These are phyloP conservation scores for Xylaria sp. DNA, from an alignment of 2,329 filamentous ascomycete genomes.

Conservation along the genomic window DNA sequence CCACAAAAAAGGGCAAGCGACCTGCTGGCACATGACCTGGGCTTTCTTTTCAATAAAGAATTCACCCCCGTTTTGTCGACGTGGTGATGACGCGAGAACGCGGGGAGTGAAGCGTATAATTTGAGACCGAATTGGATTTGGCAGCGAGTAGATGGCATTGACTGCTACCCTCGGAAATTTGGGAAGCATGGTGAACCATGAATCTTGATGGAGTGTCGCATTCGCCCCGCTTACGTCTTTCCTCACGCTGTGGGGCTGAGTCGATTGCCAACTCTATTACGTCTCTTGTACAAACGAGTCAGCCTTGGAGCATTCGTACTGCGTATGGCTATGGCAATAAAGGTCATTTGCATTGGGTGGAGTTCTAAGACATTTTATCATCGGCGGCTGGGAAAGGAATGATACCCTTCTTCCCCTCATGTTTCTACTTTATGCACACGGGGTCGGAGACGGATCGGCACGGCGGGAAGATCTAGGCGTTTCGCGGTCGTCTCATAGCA, in stretches of 20 bases:
- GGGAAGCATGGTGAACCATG: neutral
- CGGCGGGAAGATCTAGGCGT: conserved; percentile 25
- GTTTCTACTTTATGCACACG: conserved; percentile 11
- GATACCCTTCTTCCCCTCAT: conserved; percentile 31
- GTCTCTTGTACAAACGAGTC: neutral
- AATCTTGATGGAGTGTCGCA: neutral
- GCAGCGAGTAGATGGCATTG: neutral
- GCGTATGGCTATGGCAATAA: conserved; percentile 26
- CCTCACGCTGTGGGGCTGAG: neutral
- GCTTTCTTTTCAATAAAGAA: neutral
- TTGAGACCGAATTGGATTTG: neutral
- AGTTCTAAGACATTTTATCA: conserved; percentile 27
- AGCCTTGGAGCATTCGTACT: conserved; percentile 21
- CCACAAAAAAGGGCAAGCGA: conserved; percentile 63
- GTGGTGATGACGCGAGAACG: conserved; percentile 43
- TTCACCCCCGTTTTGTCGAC: conserved; percentile 25
- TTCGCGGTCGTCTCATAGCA: conserved; percentile 15
- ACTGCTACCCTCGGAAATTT: neutral
- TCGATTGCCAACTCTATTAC: neutral
- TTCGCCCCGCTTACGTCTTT: neutral
- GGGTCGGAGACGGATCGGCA: conserved; percentile 3
- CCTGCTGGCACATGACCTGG: conserved; percentile 41
- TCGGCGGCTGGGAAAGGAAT: conserved; percentile 25
- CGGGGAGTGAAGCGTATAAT: neutral
- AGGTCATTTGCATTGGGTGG: conserved; percentile 35